Evolutionary conservation across 345 rosid genomes (phyloP).

Genomic region (Rhizophora mangle): DNA sequence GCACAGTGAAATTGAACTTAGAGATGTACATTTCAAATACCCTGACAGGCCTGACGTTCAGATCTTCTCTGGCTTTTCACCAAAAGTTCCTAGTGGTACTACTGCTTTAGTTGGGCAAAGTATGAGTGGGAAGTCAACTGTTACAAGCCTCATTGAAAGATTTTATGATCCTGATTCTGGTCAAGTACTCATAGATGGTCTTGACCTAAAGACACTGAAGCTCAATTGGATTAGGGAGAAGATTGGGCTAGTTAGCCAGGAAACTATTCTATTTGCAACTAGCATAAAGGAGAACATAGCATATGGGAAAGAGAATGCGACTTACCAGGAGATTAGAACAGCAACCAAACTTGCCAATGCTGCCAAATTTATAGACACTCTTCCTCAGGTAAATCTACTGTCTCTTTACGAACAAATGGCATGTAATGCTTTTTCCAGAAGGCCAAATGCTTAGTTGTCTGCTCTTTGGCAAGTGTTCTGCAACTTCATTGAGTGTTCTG

Average conservation of each 20-base stretch:
- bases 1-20: conserved; percentile 53
- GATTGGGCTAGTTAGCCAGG: conserved; percentile 70
- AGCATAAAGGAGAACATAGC: conserved; percentile 56
- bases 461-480: too few species aligned
- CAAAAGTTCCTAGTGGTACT: conserved; percentile 47
- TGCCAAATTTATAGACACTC: conserved; percentile 54
- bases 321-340: conserved; percentile 46
- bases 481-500: too few species aligned
- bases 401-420: neutral
- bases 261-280: conserved; percentile 57
- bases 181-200: conserved; percentile 54
- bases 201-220: conserved; percentile 48
- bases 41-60: conserved; percentile 70
- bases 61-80: conserved; percentile 60
- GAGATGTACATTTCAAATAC: conserved; percentile 56
- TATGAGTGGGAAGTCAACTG: conserved; percentile 76
- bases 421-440: neutral
- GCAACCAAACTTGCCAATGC: conserved; percentile 64
- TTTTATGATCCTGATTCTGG: conserved; percentile 75
- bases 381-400: conserved; percentile 44
- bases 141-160: conserved; percentile 60
- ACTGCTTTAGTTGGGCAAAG: conserved; percentile 73
- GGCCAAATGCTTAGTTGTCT: too few species aligned
- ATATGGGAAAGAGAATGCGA: conserved; percentile 61
- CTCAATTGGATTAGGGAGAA: conserved; percentile 55